Evolutionary conservation across 2,329 filamentous ascomycete species (phyloP).

Genomic region (Talaromyces sp.): DNA sequence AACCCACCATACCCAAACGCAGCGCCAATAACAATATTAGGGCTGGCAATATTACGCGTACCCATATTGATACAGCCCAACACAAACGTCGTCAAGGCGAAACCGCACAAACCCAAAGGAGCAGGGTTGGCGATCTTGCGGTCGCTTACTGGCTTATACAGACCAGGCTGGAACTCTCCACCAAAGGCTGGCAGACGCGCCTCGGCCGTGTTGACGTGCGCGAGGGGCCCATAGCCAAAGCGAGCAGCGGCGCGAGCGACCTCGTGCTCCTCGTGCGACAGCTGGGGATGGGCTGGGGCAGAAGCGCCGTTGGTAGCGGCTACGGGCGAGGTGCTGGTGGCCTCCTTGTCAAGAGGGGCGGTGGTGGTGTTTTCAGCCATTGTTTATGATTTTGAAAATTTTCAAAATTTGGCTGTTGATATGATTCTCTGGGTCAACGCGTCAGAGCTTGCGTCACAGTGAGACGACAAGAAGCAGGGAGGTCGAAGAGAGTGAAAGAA

Average conservation of each 20-base stretch:
- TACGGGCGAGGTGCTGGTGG: not conserved
- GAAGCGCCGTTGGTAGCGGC: constrained; percentile 12
- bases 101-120: constrained; percentile 69
- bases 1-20: constrained; percentile 73
- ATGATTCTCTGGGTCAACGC: not conserved
- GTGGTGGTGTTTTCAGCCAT: not conserved
- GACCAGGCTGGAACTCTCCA: constrained; percentile 68
- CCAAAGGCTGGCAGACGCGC: constrained; percentile 58
- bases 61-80: constrained; percentile 69
- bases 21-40: constrained; percentile 63
- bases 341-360: constrained; percentile 6
- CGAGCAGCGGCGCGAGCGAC: constrained; percentile 40
- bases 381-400: not conserved
- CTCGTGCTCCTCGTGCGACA: constrained; percentile 42
- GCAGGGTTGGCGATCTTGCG: constrained; percentile 76
- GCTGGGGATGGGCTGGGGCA: constrained; percentile 22
- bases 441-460: not conserved
- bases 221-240: constrained; percentile 48
- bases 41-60: constrained; percentile 52
- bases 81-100: constrained; percentile 78
- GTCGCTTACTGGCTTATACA: constrained; percentile 57
- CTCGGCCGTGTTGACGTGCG: constrained; percentile 42
- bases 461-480: too few relatives aligned
- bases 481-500: not conserved
- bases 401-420: not conserved